Evolutionary conservation across 179 eudicot species (phyloP), one percentile per base, ranked within the genome.

Genomic region (Beta macrorhiza): DNA sequence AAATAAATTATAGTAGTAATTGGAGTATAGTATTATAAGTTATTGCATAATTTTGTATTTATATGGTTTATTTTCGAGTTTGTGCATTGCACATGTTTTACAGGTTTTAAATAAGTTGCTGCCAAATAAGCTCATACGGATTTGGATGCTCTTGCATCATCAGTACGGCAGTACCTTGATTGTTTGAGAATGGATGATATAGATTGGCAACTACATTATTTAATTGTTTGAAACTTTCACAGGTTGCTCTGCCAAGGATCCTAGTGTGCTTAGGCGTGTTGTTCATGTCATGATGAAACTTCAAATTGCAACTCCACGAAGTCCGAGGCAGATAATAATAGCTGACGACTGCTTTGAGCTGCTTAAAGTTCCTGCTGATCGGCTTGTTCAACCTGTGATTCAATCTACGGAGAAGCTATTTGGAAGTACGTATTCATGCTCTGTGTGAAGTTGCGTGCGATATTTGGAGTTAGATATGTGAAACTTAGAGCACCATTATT

Each of bases 201-300:
- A 70, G 52, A 59, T 20, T 58, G 71, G 32, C 53, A 64, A 81
- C 51, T 56, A 61, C 51, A 75, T 49, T 78, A 13, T 25, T 16
- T 11, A 37, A 44, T 32, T 71, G n/a, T 37, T 55, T 82, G 44
- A 44, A 25, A 53, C 12, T 77, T 20, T 57, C 57, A n/a, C 91
- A 96, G 99, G 98, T 84, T 94, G 92, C 94, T 92, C 91, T 82
- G 97, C 98, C 58, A 92, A 80, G 87, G 97, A 96, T 87, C 91
- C 96, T 25, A 90, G 58, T 78, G 82, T 92, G 86, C 88, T 96
- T 67, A 91, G 91, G 14, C 98, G 91, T 47, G 98, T 88, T 69
- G 93, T 91, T 75, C 92, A 92, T 81, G 88, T 90, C 85, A 83
- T 96, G 84, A 89, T 92, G 88, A 95, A 91, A 87, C 89, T 92